Evolutionary conservation across 148 eudicot species (phyloP).

Genomic region (Linanthus parryae): DNA sequence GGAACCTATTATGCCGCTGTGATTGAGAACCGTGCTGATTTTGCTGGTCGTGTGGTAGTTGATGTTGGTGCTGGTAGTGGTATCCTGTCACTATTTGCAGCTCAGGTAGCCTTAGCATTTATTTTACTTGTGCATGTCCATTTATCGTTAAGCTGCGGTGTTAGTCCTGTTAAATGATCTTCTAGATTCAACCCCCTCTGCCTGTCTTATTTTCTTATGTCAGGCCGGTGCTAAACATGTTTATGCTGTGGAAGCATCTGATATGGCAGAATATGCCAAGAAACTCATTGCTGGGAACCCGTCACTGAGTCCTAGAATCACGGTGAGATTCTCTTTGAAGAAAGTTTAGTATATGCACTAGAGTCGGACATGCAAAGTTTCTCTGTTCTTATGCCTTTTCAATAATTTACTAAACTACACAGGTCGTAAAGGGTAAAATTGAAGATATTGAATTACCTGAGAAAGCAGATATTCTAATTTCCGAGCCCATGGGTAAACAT

Average conservation of each 20-base stretch:
- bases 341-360: background rate
- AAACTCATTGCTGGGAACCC: slow-evolving; percentile 95
- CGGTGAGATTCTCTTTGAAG: slow-evolving; percentile 35
- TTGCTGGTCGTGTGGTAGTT: slow-evolving; percentile 80
- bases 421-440: slow-evolving; percentile 96
- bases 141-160: background rate
- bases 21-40: slow-evolving; percentile 87
- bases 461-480: slow-evolving; percentile 90
- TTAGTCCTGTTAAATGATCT: background rate
- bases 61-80: slow-evolving; percentile 99
- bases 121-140: background rate
- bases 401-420: slow-evolving; percentile 7
- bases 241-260: slow-evolving; percentile 98
- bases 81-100: slow-evolving; percentile 90
- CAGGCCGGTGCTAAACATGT: slow-evolving; percentile 99
- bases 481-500: slow-evolving; percentile 94
- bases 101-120: slow-evolving; percentile 53
- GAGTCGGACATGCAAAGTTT: background rate
- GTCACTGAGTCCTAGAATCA: slow-evolving; percentile 61
- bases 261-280: slow-evolving; percentile 93
- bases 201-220: slow-evolving; percentile 2
- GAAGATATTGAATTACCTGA: slow-evolving; percentile 95
- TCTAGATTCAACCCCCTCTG: background rate
- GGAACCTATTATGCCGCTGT: slow-evolving; percentile 96
- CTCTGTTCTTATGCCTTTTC: slow-evolving; percentile 8